A percentile compares a stretch with the other conserved stretches of the same genome.
Conservation (phyloP, 306 rosid genomes). For the Vachellia pachyceras region DNA sequence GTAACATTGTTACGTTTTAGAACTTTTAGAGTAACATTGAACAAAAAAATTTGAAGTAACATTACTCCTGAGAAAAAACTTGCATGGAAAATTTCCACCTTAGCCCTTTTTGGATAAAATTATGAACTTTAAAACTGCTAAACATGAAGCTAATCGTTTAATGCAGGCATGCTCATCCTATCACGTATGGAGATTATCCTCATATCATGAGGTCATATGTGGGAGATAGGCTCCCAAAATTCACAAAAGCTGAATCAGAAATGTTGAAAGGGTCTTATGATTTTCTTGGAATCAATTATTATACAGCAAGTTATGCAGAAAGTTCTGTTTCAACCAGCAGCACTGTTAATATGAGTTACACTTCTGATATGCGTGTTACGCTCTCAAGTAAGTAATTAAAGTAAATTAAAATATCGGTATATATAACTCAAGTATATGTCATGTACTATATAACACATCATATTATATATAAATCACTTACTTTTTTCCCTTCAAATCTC, state of each 20-base stretch:
- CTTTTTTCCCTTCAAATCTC: neutral
- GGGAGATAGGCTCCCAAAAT: conserved; percentile 63
- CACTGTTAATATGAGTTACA: neutral
- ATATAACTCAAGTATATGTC: neutral
- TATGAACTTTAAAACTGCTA: neutral
- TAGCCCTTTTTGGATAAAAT: too few relatives aligned
- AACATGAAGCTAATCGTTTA: neutral
- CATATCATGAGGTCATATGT: conserved; percentile 43
- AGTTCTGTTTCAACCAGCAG: conserved; percentile 20
- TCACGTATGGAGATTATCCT: conserved; percentile 67
- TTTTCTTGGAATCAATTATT: conserved; percentile 74
- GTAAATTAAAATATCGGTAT: too few relatives aligned
- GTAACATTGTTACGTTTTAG: too few relatives aligned
- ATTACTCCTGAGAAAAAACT: too few relatives aligned
- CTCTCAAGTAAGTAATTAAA: neutral
- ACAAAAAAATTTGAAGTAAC: too few relatives aligned
- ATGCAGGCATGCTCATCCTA: conserved; percentile 55
- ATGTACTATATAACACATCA: too few relatives aligned
- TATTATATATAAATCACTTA: neutral
- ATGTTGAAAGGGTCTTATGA: conserved; percentile 50
- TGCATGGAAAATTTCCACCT: too few relatives aligned
- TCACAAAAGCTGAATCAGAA: conserved; percentile 42
- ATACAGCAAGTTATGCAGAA: conserved; percentile 48
- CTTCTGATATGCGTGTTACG: conserved; percentile 27
- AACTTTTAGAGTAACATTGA: too few relatives aligned